Conservation (phyloP, 2,329 filamentous ascomycete species). For the Blumeriella jaapii region DNA sequence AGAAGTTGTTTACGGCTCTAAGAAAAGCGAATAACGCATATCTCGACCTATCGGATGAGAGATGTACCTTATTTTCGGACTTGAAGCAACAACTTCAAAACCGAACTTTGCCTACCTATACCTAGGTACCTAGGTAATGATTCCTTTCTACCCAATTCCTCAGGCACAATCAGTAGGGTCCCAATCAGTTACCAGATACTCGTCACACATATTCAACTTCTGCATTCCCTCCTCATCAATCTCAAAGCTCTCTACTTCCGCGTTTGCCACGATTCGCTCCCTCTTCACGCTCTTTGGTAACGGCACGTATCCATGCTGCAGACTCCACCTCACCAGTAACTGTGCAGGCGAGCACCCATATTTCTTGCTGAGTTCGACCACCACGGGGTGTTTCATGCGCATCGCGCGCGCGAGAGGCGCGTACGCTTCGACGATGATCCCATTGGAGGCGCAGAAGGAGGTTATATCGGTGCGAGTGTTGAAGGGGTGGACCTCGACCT, state of each 20-base stretch:
- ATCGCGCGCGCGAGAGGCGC: conserved; percentile 63
- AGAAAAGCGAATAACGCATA: too few species aligned
- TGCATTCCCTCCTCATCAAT: conserved; percentile 54
- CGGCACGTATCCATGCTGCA: conserved; percentile 63
- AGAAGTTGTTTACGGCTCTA: too few species aligned
- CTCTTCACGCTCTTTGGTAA: conserved; percentile 60
- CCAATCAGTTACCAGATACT: conserved; percentile 63
- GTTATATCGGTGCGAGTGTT: conserved; percentile 61
- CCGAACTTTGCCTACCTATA: too few species aligned
- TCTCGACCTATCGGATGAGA: too few species aligned
- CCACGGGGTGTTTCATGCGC: conserved; percentile 55
- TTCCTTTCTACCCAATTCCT: not conserved
- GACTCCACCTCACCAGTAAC: conserved; percentile 63
- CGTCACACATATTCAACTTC: conserved; percentile 53
- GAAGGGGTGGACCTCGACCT: conserved; percentile 76
- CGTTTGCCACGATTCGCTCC: conserved; percentile 55
- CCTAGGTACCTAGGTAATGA: too few species aligned
- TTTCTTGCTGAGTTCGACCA: conserved; percentile 51
- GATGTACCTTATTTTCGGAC: too few species aligned
- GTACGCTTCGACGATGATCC: conserved; percentile 67
- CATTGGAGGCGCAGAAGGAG: conserved; percentile 50
- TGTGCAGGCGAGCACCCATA: conserved; percentile 63
- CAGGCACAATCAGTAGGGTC: conserved; percentile 34
- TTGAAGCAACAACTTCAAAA: too few species aligned
- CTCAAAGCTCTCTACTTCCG: conserved; percentile 45